These are phyloP conservation scores for Sugiyamaella americana DNA, from an alignment of 805 yeast species.

Conservation along the genomic window DNA sequence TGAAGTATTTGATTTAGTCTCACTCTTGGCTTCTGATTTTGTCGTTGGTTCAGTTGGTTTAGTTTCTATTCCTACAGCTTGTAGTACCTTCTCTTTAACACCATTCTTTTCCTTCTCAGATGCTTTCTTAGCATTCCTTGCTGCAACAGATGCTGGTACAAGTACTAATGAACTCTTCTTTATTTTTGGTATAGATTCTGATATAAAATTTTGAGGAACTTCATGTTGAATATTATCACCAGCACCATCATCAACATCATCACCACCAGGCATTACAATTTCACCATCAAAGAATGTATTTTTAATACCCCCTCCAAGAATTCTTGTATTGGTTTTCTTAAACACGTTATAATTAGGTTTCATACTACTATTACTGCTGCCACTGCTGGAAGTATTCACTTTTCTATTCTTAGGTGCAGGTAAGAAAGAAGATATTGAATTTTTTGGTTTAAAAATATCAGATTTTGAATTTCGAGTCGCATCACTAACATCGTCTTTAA, in stretches of 20 bases:
- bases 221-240: too few species aligned
- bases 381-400: too few species aligned
- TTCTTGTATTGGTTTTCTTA: constrained; percentile 7
- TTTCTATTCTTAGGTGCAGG: constrained; percentile 16
- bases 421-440: constrained; percentile 3
- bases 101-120: constrained; percentile 17
- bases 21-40: background rate
- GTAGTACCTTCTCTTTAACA: background rate
- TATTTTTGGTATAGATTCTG: background rate
- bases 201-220: background rate
- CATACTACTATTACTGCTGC: background rate
- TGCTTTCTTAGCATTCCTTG: constrained; percentile 16
- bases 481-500: constrained; percentile 1
- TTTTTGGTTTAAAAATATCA: too few species aligned
- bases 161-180: constrained; percentile 1
- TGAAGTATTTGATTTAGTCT: background rate
- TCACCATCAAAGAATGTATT: constrained; percentile 20
- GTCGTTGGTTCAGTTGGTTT: background rate
- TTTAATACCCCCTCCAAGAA: constrained; percentile 20
- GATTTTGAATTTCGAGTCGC: background rate
- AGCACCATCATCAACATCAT: background rate
- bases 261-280: background rate
- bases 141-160: constrained; percentile 22
- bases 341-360: background rate
- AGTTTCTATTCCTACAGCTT: background rate